Evolutionary conservation across 352 stramenopile genomes (phyloP).

Genomic region (Phytophthora pini): DNA sequence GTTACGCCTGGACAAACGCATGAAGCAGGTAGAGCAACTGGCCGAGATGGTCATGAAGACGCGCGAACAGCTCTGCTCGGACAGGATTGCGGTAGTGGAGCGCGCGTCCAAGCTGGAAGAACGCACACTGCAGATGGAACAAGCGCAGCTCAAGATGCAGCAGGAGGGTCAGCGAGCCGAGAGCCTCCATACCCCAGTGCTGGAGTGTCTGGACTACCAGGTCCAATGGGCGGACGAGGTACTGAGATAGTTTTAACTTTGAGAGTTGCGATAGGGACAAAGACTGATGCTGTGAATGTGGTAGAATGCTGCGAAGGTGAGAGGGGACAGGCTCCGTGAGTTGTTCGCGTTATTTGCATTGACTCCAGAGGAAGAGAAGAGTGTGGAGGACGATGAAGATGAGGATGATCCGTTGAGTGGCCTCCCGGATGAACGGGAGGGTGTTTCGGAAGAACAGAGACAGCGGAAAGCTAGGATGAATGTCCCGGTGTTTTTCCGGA

Average conservation of each 20-base stretch:
- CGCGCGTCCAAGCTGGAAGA: slow-evolving; percentile 58
- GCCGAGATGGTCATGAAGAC: slow-evolving; percentile 75
- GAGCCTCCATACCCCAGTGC: slow-evolving; percentile 54
- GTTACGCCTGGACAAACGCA: slow-evolving; percentile 51
- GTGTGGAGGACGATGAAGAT: slow-evolving; percentile 15
- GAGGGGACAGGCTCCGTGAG: slow-evolving; percentile 73
- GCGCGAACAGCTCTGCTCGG: slow-evolving; percentile 70
- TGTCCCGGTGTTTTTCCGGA: slow-evolving; percentile 55
- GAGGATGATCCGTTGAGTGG: slow-evolving; percentile 32
- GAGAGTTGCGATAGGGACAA: neutral
- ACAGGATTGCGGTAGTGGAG: slow-evolving; percentile 69
- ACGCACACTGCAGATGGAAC: slow-evolving; percentile 44
- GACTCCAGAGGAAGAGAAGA: slow-evolving; percentile 27
- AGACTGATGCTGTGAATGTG: slow-evolving; percentile 2
- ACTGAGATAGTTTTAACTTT: neutral
- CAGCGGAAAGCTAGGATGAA: slow-evolving; percentile 22
- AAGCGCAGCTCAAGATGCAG: slow-evolving; percentile 52
- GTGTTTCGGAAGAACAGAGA: slow-evolving; percentile 21
- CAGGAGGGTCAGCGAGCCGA: slow-evolving; percentile 37
- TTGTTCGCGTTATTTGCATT: slow-evolving; percentile 71
- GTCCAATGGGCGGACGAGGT: slow-evolving; percentile 69
- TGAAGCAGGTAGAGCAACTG: slow-evolving; percentile 63
- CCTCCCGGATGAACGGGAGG: slow-evolving; percentile 32
- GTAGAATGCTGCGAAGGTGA: slow-evolving; percentile 69
- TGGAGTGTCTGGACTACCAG: slow-evolving; percentile 76